Conservation (phyloP, 2,329 filamentous ascomycete genomes). For the Trichoderma sp. region DNA sequence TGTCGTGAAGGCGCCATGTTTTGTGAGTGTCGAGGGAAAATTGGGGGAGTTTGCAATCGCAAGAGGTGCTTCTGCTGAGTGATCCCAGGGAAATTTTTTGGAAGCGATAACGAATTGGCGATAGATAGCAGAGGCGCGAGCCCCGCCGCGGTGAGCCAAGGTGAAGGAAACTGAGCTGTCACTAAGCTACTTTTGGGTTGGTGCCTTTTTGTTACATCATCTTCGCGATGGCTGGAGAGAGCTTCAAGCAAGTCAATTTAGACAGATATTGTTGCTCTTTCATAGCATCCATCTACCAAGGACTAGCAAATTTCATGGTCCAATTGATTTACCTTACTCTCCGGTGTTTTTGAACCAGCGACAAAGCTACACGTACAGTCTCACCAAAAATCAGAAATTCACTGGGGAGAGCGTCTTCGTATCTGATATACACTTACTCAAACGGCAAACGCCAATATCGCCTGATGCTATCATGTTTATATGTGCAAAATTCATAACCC, state of each 20-base stretch:
- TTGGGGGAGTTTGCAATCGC: conserved; percentile 16
- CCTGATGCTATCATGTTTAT: background rate
- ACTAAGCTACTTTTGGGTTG: background rate
- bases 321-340: background rate
- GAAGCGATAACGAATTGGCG: conserved; percentile 30
- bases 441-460: background rate
- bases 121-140: conserved; percentile 32
- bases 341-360: background rate
- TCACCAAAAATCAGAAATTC: background rate
- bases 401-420: background rate
- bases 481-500: conserved; percentile 9
- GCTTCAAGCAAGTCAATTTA: background rate
- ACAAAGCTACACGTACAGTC: background rate
- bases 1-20: conserved; percentile 43
- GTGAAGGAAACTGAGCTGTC: conserved; percentile 18
- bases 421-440: background rate
- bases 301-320: too few species aligned
- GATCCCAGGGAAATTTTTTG: conserved; percentile 37
- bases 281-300: background rate
- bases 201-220: background rate
- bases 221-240: background rate
- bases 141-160: conserved; percentile 38
- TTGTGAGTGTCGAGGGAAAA: background rate
- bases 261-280: background rate
- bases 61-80: conserved; percentile 17